These are phyloP conservation scores for Arabidopsis arenosa DNA, from an alignment of 345 rosid species.

Conservation along the genomic window DNA sequence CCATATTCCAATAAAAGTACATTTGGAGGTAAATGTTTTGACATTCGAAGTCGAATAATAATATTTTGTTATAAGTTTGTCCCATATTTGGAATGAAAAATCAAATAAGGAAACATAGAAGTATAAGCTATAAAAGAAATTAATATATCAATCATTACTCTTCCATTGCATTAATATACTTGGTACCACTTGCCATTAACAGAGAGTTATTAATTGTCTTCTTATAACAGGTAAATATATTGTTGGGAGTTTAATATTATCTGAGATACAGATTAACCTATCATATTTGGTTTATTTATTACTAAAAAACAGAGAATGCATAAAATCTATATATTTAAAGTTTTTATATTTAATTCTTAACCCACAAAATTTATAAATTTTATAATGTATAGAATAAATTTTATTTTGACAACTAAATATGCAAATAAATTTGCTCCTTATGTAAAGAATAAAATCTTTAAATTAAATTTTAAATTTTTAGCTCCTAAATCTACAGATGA, in stretches of 20 bases:
- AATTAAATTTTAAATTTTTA: too few species aligned
- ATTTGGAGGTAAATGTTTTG: not conserved
- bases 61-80: not conserved
- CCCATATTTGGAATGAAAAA: slow-evolving; percentile 11
- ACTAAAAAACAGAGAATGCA: not conserved
- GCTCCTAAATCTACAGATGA: too few species aligned
- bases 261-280: not conserved
- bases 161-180: not conserved
- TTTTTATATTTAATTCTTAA: too few species aligned
- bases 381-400: too few species aligned
- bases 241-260: not conserved
- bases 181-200: not conserved
- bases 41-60: not conserved
- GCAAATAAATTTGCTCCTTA: not conserved
- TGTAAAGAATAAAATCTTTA: not conserved
- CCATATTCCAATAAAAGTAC: too few species aligned
- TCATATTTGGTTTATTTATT: too few species aligned
- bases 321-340: too few species aligned
- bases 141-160: slow-evolving; percentile 4
- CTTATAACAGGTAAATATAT: not conserved
- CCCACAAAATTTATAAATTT: not conserved
- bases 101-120: slow-evolving; percentile 21
- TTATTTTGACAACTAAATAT: too few species aligned
- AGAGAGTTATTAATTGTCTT: not conserved
- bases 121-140: not conserved